phyloP scores from a whole-genome alignment of 495 filamentous ascomycete species.

The Penicillium manginii region DNA sequence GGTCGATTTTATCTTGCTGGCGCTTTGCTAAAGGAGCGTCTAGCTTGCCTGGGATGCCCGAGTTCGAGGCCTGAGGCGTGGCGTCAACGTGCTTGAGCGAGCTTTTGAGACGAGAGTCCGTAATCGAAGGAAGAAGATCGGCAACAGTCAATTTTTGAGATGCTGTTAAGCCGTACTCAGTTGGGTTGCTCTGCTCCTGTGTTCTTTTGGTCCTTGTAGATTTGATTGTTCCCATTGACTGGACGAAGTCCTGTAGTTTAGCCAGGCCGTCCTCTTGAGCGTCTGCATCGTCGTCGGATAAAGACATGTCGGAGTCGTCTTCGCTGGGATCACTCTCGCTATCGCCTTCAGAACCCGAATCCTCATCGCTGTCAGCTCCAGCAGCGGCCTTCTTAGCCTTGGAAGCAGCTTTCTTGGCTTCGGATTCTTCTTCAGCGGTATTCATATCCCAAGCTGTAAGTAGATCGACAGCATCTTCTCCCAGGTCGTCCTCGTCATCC shows the following conservation, averaged over 20 bases:
- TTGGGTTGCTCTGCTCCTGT: conserved; percentile 57
- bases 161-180: conserved; percentile 60
- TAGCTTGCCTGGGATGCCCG: conserved; percentile 70
- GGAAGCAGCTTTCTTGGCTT: conserved; percentile 31
- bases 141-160: conserved; percentile 77
- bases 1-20: conserved; percentile 85
- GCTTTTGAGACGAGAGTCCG: conserved; percentile 76
- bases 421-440: conserved; percentile 51
- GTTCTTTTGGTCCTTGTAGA: conserved; percentile 35
- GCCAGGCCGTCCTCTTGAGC: conserved; percentile 62
- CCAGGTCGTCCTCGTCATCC: conserved; percentile 63
- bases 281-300: conserved; percentile 62
- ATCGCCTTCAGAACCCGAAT: conserved; percentile 42
- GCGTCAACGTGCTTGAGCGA: conserved; percentile 69
- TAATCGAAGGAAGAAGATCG: conserved; percentile 74
- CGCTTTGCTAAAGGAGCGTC: conserved; percentile 84
- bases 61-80: conserved; percentile 46
- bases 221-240: conserved; percentile 58
- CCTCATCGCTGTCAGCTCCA: conserved; percentile 39
- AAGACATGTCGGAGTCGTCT: conserved; percentile 49
- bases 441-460: conserved; percentile 79
- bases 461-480: conserved; percentile 85
- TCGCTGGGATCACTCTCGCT: conserved; percentile 55
- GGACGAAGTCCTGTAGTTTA: conserved; percentile 70
- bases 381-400: conserved; percentile 36